These are phyloP conservation scores for Candida michaelii DNA, from an alignment of 805 yeast species.

Conservation along the genomic window DNA sequence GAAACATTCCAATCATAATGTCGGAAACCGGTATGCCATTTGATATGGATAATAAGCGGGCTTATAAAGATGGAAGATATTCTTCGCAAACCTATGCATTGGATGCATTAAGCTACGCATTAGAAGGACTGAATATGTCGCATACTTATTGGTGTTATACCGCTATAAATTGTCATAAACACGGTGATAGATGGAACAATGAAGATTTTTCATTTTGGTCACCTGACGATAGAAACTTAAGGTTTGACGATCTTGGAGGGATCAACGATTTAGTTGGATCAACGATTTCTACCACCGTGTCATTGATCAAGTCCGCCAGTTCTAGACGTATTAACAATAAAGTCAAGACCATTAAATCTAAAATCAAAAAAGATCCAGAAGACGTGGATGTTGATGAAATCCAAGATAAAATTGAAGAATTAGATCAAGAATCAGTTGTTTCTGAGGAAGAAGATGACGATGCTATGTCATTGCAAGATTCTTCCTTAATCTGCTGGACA, in stretches of 20 bases:
- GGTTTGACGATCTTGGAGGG: conserved; percentile 17
- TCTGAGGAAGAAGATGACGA: conserved; percentile 15
- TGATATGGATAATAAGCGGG: conserved; percentile 82
- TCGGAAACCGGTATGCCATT: conserved; percentile 98
- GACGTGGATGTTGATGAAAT: conserved; percentile 8
- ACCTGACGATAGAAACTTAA: conserved; percentile 49
- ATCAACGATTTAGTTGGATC: conserved; percentile 12
- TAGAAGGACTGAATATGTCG: conserved; percentile 70
- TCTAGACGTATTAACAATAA: conserved; percentile 11
- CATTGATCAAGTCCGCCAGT: conserved; percentile 9
- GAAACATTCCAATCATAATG: conserved; percentile 73
- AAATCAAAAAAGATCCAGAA: conserved; percentile 10
- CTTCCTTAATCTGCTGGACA: conserved; percentile 24
- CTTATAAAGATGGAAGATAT: conserved; percentile 67
- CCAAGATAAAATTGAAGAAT: conserved; percentile 3
- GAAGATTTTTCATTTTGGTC: conserved; percentile 93
- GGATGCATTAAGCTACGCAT: conserved; percentile 77
- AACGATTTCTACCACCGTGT: conserved; percentile 14
- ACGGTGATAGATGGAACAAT: conserved; percentile 93
- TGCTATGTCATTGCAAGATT: conserved; percentile 19
- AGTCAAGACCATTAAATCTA: conserved; percentile 12
- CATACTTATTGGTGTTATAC: conserved; percentile 89
- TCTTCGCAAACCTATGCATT: conserved; percentile 75
- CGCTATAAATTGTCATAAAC: conserved; percentile 66
- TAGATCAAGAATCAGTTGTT: conserved; percentile 6